Conservation (phyloP, 257 asterid genomes). For the Primulina huaijiensis region DNA sequence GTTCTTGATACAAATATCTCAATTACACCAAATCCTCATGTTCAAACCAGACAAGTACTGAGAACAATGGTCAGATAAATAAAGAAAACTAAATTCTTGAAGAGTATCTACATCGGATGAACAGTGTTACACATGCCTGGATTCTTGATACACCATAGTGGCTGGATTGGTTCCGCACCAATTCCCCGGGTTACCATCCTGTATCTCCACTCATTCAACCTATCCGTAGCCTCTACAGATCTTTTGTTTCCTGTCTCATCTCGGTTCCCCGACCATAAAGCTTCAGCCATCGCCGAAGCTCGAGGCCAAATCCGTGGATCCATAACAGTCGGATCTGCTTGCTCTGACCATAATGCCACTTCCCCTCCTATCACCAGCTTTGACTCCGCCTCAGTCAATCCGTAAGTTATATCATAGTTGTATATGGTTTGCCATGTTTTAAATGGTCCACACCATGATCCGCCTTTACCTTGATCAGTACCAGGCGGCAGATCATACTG, state of each 20-base stretch:
- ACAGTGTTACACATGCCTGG: constrained; percentile 87
- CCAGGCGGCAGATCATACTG: constrained; percentile 57
- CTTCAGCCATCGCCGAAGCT: constrained; percentile 77
- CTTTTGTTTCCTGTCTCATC: constrained; percentile 70
- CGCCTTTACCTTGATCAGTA: constrained; percentile 58
- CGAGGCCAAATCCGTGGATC: constrained; percentile 89
- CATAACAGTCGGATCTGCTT: constrained; percentile 79
- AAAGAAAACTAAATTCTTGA: neutral
- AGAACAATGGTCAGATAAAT: neutral
- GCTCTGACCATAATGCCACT: constrained; percentile 92
- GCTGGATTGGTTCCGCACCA: constrained; percentile 88
- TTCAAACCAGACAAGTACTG: neutral
- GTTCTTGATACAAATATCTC: constrained; percentile 1
- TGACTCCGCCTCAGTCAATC: constrained; percentile 50
- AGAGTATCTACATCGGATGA: constrained; percentile 28
- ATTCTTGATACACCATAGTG: constrained; percentile 88
- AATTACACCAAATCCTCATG: neutral
- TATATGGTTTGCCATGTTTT: constrained; percentile 92
- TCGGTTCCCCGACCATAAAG: constrained; percentile 83
- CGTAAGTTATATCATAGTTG: constrained; percentile 73
- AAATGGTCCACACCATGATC: constrained; percentile 93
- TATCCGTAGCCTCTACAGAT: constrained; percentile 72
- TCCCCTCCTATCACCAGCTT: constrained; percentile 83
- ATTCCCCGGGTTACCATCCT: constrained; percentile 79
- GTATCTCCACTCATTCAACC: constrained; percentile 86